Evolutionary conservation across 768 basidiomycete species (phyloP), one percentile per base, ranked within the genome.

Genomic region (Auriscalpium vulgare): DNA sequence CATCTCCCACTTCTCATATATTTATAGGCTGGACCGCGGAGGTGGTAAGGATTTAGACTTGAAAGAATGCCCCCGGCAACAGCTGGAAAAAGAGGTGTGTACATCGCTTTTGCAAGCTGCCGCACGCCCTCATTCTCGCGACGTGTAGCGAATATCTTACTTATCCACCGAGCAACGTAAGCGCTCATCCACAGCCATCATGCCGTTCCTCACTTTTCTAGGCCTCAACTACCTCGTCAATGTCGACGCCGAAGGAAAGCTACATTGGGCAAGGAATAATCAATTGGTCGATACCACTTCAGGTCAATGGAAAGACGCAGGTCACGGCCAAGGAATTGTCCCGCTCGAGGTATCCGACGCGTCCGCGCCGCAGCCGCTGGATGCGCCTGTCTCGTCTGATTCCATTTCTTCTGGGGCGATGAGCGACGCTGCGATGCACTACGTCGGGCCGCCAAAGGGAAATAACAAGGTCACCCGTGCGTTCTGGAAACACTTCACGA

Each of bases 171-270:
- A 84, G 61, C 82, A 85, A 68, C 70, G 80, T 81, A 43, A 37
- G 74, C 59, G 10, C 29, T 1, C 29, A 4, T 1, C 4, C 4
- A 29, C 29, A 7, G 4, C 29, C 29, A 29, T 29, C 4, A 7
- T 29, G 2, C 29, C 4, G 29, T 29, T 29, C 29, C 29, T 29
- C 29, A 36, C 14, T 11, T 37, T 48, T 16, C 37, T 36, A 81
- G 80, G 84, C 10, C 67, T 83, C 21, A 87, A 87, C 63, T 87
- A 87, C 61, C 74, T 87, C 3, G 79, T 83, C 52, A 75, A 74
- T 44, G 76, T 86, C 45, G 79, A 80, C 58, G 58, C 67, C 0
- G 68, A 77, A 17, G 85, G 85, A 2, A 77, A 72, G 54, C 72
- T 84, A 9, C 71, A 75, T 6, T 85, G 83, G 83, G 81, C 78